These are phyloP conservation scores for Leptographium procerum DNA, from an alignment of 2,329 filamentous ascomycete species.

Conservation along the genomic window DNA sequence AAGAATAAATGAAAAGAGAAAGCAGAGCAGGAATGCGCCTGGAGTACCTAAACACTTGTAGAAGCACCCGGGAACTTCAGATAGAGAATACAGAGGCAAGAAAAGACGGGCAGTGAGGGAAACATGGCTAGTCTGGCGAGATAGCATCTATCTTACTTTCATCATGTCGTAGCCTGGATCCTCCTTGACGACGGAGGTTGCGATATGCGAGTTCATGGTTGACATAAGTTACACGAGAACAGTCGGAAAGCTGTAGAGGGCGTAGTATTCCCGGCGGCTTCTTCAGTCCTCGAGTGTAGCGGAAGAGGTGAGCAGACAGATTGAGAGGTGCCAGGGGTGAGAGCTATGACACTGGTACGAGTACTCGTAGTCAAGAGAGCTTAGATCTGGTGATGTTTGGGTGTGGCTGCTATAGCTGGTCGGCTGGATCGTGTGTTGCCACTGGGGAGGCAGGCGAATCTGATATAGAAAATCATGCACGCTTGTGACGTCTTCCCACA, in stretches of 20 bases:
- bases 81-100: not conserved
- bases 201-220: slow-evolving; percentile 2
- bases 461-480: not conserved
- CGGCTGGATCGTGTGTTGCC: not conserved
- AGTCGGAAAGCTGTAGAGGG: not conserved
- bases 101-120: not conserved
- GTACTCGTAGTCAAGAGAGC: no score
- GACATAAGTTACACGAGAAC: not conserved
- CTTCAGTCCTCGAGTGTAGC: no score
- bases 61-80: not conserved
- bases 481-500: not conserved
- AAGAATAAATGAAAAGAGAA: not conserved
- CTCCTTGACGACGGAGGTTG: not conserved
- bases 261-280: no score
- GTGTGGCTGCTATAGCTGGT: not conserved
- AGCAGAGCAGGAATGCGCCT: not conserved
- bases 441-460: not conserved
- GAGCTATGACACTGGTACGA: no score
- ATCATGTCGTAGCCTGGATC: not conserved
- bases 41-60: not conserved
- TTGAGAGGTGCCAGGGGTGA: no score
- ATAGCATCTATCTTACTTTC: slow-evolving; percentile 3
- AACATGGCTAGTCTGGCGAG: not conserved
- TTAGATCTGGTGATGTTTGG: not conserved
- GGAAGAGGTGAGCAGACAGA: no score